These are phyloP conservation scores for Pholiota conissans DNA, from an alignment of 768 basidiomycete genomes.

Conservation along the genomic window DNA sequence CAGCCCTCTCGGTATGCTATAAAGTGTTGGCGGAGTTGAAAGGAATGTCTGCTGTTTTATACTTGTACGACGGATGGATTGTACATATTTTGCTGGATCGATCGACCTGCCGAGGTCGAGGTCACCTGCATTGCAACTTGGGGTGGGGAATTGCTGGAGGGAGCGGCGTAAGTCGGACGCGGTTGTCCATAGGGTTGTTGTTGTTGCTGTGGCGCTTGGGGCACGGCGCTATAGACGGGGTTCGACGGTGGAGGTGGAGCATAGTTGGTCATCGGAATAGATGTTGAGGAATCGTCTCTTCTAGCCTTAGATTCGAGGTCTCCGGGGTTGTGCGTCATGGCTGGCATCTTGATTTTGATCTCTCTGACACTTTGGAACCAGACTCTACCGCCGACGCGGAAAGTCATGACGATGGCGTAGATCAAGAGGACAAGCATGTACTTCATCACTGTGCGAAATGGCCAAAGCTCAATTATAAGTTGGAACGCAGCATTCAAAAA, in stretches of 20 bases:
- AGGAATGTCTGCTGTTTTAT: neutral
- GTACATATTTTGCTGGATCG: neutral
- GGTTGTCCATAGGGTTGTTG: neutral
- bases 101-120: neutral
- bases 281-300: neutral
- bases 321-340: slow-evolving; percentile 9
- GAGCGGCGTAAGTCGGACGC: neutral
- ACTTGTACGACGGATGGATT: neutral
- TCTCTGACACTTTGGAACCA: slow-evolving; percentile 16
- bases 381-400: slow-evolving; percentile 9
- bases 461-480: neutral
- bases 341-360: slow-evolving; percentile 6
- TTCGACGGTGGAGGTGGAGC: neutral
- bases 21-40: neutral
- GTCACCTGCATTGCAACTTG: neutral
- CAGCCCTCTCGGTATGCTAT: neutral
- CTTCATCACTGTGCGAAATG: slow-evolving; percentile 5
- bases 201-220: neutral
- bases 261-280: neutral
- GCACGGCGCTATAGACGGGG: neutral
- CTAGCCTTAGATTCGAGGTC: slow-evolving; percentile 10
- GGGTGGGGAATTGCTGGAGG: neutral
- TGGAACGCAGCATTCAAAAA: neutral
- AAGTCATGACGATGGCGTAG: slow-evolving; percentile 14
- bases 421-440: slow-evolving; percentile 9